phyloP scores from a whole-genome alignment of 139 green algal species.

The Desmodesmus armatus region DNA sequence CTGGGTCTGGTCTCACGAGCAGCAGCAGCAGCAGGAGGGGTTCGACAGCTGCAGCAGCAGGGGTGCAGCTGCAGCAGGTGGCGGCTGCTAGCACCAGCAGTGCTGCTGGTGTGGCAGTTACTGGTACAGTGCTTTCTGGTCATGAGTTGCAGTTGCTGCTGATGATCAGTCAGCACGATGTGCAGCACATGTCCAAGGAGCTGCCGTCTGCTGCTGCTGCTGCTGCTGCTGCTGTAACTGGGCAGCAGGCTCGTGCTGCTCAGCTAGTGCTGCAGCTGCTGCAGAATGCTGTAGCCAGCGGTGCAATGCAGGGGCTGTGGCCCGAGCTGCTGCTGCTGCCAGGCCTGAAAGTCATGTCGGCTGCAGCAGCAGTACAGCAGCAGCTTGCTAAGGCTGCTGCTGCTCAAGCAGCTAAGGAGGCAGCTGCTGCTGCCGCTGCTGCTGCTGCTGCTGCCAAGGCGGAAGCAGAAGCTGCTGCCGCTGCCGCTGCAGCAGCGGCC shows the following conservation, averaged over 20 bases:
- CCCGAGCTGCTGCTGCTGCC: constrained; percentile 35
- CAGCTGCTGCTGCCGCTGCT: constrained; percentile 1
- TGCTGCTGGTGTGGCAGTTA: no score
- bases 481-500: neutral
- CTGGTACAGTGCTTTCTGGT: no score
- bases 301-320: constrained; percentile 1
- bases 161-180: constrained; percentile 10
- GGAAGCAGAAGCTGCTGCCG: neutral
- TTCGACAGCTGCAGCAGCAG: neutral
- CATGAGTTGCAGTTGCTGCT: constrained; percentile 33
- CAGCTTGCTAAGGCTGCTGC: neutral
- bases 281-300: neutral
- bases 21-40: constrained; percentile 1
- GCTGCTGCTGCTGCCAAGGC: neutral
- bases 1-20: no score
- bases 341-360: constrained; percentile 1
- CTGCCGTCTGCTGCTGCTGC: neutral
- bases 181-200: constrained; percentile 8
- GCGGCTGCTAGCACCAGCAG: no score
- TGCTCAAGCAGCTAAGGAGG: neutral
- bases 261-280: constrained; percentile 20
- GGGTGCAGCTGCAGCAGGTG: neutral
- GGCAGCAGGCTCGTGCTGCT: no score
- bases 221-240: no score
- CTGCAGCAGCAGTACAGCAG: constrained; percentile 31